Evolutionary conservation across 208 protist species (phyloP), one percentile per base, ranked within the genome.

Genomic region (Kentomonas sorsogonicus): DNA sequence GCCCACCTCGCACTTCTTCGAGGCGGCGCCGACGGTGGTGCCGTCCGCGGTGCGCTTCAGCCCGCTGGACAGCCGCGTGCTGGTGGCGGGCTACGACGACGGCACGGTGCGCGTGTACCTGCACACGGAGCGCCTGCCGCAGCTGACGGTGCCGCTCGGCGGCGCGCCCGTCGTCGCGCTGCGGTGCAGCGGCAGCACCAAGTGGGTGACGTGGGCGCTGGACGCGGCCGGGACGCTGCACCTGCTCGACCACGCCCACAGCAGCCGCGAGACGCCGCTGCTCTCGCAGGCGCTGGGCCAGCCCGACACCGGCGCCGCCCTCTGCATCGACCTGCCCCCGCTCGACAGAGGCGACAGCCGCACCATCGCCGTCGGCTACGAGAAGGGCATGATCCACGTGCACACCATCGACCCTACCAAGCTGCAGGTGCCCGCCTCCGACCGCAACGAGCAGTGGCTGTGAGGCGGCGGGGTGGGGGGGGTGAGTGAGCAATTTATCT

Each of bases 51-150:
- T 86, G 47, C 74, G 74, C 29, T 93, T 77, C 66, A 80, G 57
- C 45, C 51, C 47, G 10, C 34, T 81, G 1, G 86, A 93, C 53
- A 76, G 69, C 25, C 79, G 78, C 33, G 72, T 86, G 59, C 62
- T 93, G 23, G 51, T 89, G 22, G 83, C 66, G 11, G 86, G 86
- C 40, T 93, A 90, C 70, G 80, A 77, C 45, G 83, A 93, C 62
- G 86, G 86, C 53, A 83, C 72, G 22, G 53, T 93, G 38, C 79
- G 86, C 2, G 53, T 90, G 16, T 93, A 74, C 54, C 65, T 84
- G 1, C 66, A 74, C 20, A 66, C 67, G 26, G 71, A 85, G 34
- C 55, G 51, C n/a, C 50, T 48, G 9, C 86, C 86, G 29, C 69
- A 89, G 67, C 66, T 89, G 38, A 86, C 66, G 33, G 77, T 93